Base-by-base conservation (phyloP, 1,139 yeast genomes). In the Taphrina populina region DNA sequence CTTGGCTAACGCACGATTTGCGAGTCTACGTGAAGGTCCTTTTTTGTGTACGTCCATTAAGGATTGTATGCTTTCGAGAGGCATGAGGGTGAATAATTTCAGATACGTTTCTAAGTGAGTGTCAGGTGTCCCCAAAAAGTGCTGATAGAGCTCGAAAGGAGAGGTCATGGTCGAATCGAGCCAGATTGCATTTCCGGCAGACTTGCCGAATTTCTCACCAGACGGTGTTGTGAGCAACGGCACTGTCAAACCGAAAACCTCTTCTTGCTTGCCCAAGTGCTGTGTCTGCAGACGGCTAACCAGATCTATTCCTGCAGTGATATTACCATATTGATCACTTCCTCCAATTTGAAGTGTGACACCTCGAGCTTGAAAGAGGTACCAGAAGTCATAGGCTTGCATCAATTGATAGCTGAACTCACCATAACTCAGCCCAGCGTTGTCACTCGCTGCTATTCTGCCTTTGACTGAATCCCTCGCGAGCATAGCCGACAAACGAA, bases 281-380 rank as follows among this genome's bases (percentile, higher is more conserved):
- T 43, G 58, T 65, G 65, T 39, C 61, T 62, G 74, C 55, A 87
- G 69, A 62, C 96, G 73, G 0, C 84, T 76, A 41, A 92, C 88
- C 59, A 94, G 74, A 66, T 92, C 98, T 49, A 87, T 79, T 0
- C 99, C 99, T 0, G 97, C 97, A 4, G 95, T 88, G 61, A 94
- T 94, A 65, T 92, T 92, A 1, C 99, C 99, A 92, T 96, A 92
- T 70, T 92, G 99, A 67, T 92, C 98, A 66, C 85, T 88, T 6
- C 99, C 99, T 13, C 99, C 99, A 23, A 94, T 81, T 70, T 92
- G 96, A 8, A 54, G 30, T 70, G 49, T 77, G 40, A 92, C 94
- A 2, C 74, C 71, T 35, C 79, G 72, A 13, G 77, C 68, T 43
- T 76, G 76, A 71, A 81, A 81, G 62, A 94, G 72, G 66, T 90